Evolutionary conservation across 2,329 filamentous ascomycete species (phyloP), one percentile per base, ranked within the genome.

Genomic region (Fonsecaea pedrosoi): DNA sequence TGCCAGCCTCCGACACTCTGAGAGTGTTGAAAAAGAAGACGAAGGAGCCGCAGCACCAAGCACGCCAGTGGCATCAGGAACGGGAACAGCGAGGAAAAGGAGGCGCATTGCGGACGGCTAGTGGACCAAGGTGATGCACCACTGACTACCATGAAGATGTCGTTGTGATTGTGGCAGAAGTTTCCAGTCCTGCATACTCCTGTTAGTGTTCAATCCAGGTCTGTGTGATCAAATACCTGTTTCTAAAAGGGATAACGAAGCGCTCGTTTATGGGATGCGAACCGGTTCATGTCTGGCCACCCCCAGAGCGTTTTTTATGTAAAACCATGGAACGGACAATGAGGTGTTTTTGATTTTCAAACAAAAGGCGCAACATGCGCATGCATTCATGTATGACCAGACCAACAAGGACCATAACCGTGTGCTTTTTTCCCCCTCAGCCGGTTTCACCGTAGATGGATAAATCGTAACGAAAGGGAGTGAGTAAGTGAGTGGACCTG

Each of bases 41-140:
- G 71, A 68, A 18, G 68, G 64, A 54, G 56, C n/a, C 25, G 25
- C 25, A 40, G 53, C 7, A 13, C 62, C 18, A 58, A 55, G 35
- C 62, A 66, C 40, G 57, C 66, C 34, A 40, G 42, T 35, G 55
- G 61, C 48, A 32, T 58, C 55, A 6, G 45, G 45, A n/a, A 62
- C 61, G 10, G 71, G 71, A 0, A 69, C 64, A 10, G 62, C 66
- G 21, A 68, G 71, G 54, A 73, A 73, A 62, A 60, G 71, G 45
- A 69, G 71, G 40, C 48, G 68, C 30, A 61, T 73, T 10, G 71
- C 70, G 13, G 71, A 70, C 40, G n/a, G 45, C 10, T 50, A 50
- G 45, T 12, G 45, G 45, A 10, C 18, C 13, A 10, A 6, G 10
- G 18, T 25, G 45, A 50, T 50, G 45, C 21, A 4, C 9, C 25